Evolutionary conservation across 371 early-diverging fungal species (phyloP).

Genomic region (Funneliformis caledonium): DNA sequence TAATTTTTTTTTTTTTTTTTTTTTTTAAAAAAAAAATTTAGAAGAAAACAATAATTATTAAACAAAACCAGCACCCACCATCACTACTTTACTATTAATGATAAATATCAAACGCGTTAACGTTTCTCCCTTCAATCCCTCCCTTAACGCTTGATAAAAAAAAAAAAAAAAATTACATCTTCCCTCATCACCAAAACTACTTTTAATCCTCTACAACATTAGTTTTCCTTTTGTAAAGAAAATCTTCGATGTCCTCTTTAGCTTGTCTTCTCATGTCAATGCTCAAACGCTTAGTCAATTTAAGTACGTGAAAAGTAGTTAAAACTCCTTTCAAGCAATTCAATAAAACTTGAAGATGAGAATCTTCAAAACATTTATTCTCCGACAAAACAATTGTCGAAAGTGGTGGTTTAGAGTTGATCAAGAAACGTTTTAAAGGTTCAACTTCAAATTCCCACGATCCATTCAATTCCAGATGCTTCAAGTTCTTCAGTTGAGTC

Average conservation of each 20-base stretch:
- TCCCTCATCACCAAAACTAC: not conserved
- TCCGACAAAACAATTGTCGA: not conserved
- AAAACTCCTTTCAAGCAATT: not conserved
- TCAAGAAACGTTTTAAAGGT: constrained; percentile 11
- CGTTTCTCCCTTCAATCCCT: no score
- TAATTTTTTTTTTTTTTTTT: no score
- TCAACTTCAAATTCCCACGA: not conserved
- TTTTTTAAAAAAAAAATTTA: no score
- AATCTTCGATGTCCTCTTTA: not conserved
- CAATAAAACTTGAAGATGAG: constrained; percentile 24
- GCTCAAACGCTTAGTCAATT: not conserved
- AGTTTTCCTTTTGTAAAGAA: constrained; percentile 8
- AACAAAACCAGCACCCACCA: no score
- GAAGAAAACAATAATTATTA: no score
- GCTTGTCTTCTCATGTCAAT: constrained; percentile 13
- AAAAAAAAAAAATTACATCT: no score
- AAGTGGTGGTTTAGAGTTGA: not conserved
- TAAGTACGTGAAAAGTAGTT: not conserved
- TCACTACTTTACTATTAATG: no score
- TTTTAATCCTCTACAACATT: not conserved
- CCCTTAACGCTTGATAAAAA: no score
- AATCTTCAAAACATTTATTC: constrained; percentile 16
- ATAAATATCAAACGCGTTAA: no score
- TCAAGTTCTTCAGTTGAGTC: not conserved
- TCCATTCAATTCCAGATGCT: constrained; percentile 13